Evolutionary conservation across 208 protist species (phyloP).

Genomic region (Crithidia sp.): DNA sequence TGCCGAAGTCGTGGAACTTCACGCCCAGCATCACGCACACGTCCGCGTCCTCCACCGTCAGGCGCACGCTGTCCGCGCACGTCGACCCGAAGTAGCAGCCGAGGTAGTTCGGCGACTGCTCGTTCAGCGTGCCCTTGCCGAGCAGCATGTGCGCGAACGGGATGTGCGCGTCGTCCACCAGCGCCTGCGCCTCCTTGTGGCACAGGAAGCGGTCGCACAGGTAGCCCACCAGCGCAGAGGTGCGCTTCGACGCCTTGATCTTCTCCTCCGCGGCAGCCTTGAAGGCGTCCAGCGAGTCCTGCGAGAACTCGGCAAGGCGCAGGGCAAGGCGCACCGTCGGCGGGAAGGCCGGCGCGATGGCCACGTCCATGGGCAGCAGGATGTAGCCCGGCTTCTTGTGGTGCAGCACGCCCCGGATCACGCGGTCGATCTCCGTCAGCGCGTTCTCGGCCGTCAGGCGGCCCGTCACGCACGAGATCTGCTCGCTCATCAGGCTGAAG

Average conservation of each 20-base stretch:
- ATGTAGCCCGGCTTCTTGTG: conserved; percentile 44
- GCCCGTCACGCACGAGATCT: no score
- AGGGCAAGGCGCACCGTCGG: no score
- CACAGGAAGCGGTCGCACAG: conserved; percentile 51
- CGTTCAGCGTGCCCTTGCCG: conserved; percentile 50
- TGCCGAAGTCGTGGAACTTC: conserved; percentile 64
- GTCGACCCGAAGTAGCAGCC: conserved; percentile 44
- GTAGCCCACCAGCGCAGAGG: conserved; percentile 37
- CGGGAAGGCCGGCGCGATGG: no score
- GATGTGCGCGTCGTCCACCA: conserved; percentile 46
- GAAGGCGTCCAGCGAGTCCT: conserved; percentile 26
- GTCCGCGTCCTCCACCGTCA: conserved; percentile 39
- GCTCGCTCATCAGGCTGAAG: no score
- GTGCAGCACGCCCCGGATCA: conserved; percentile 32
- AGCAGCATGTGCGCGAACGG: conserved; percentile 43
- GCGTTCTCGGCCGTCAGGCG: no score
- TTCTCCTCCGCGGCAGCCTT: conserved; percentile 33
- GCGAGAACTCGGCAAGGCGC: no score
- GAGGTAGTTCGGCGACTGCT: conserved; percentile 52
- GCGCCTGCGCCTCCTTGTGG: conserved; percentile 29
- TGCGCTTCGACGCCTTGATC: conserved; percentile 20
- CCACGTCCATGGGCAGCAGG: conserved; percentile 38
- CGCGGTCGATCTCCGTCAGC: conserved; percentile 40
- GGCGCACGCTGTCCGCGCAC: no score
- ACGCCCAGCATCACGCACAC: conserved; percentile 40